phyloP scores from a whole-genome alignment of 2,329 filamentous ascomycete species.

The Pyricularia sp. region DNA sequence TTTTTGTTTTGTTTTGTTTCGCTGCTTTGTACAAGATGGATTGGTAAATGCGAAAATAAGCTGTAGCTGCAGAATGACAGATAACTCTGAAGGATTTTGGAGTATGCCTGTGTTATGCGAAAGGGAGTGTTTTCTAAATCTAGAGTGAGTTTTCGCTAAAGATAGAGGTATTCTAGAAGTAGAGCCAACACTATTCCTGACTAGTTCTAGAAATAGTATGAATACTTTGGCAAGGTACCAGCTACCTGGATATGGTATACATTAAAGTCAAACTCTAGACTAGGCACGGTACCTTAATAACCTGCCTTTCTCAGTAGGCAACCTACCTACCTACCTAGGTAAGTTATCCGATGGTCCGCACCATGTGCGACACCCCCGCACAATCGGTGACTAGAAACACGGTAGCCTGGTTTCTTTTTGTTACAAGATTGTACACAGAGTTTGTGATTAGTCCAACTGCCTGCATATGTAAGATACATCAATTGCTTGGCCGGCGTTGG shows the following conservation, averaged over 20 bases:
- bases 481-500: no score
- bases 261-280: neutral
- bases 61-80: neutral
- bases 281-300: neutral
- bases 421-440: no score
- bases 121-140: neutral
- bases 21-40: neutral
- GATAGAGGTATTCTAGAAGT: no score
- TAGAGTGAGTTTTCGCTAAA: neutral
- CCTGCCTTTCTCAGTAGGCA: neutral
- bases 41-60: neutral
- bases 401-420: no score
- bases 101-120: neutral
- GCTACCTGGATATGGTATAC: no score
- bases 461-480: no score
- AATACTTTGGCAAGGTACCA: no score
- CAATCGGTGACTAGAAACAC: neutral
- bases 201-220: no score
- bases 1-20: neutral
- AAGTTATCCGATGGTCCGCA: neutral
- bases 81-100: neutral
- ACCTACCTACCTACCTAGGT: neutral
- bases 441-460: no score
- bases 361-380: neutral
- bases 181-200: neutral